Conservation (phyloP, 2,329 filamentous ascomycete genomes). For the Ilyonectria robusta region DNA sequence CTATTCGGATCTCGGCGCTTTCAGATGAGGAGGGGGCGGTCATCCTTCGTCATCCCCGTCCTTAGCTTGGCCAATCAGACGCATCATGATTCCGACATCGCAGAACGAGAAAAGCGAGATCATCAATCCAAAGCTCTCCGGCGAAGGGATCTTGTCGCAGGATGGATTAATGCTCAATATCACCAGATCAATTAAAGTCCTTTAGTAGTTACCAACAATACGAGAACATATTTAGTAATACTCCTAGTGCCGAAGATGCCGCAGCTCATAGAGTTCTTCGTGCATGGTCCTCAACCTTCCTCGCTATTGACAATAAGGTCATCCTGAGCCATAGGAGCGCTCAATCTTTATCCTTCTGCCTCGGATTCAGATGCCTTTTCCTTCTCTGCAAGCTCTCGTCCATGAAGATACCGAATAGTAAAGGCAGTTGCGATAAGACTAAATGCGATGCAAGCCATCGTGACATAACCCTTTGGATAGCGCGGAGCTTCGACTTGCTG, state of each 20-base stretch:
- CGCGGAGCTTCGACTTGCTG: slow-evolving; percentile 73
- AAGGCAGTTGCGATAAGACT: slow-evolving; percentile 66
- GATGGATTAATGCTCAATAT: too few relatives aligned
- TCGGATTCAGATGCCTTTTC: slow-evolving; percentile 17
- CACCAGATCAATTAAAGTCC: too few relatives aligned
- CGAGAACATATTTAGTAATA: too few relatives aligned
- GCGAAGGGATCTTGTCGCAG: too few relatives aligned
- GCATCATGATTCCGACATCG: slow-evolving; percentile 40
- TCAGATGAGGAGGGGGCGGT: slow-evolving; percentile 29
- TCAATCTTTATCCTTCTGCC: not conserved
- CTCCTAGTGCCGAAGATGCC: too few relatives aligned
- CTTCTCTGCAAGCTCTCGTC: slow-evolving; percentile 12
- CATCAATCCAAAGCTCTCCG: too few relatives aligned
- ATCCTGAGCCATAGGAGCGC: too few relatives aligned
- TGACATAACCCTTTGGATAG: slow-evolving; percentile 73
- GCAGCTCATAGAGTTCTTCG: too few relatives aligned
- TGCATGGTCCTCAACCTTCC: too few relatives aligned
- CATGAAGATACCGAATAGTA: slow-evolving; percentile 53
- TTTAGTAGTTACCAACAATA: too few relatives aligned
- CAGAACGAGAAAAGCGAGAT: slow-evolving; percentile 12
- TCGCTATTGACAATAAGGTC: too few relatives aligned
- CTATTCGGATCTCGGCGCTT: slow-evolving; percentile 18
- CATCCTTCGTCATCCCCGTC: slow-evolving; percentile 23
- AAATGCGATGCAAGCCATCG: slow-evolving; percentile 63
- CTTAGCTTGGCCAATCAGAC: slow-evolving; percentile 34